Evolutionary conservation across 148 eudicot genomes (phyloP), one percentile per base, ranked within the genome.

Genomic region (Rhododendron simsii): DNA sequence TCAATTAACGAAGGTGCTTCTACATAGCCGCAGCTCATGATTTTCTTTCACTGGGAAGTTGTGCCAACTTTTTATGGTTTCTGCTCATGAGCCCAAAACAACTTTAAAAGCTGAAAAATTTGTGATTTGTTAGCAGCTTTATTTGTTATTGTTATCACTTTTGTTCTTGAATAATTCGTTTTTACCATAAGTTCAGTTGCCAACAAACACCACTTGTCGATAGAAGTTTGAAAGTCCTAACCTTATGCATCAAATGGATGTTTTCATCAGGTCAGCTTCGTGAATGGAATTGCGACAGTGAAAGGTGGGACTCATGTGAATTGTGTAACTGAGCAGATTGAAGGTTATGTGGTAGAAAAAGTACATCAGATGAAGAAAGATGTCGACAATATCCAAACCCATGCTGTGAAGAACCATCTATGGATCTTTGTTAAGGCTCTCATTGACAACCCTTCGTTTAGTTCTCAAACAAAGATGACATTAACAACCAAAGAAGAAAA

Each of bases 251-350:
- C 28, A 9, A 71, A 55, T 53, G 76, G 47, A 20, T 83, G 67
- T 23, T 78, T 71, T 78, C 80, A 28, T 0, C 96, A 96, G 98
- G 99, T 94, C 84, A 96, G 99, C 92, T 96, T 96, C 87, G 99
- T 96, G 16, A 96, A 96, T 84, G 87, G 90, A 50, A 96, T 96
- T 85, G 92, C 98, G 37, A 96, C 99, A 41, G 89, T 93, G 73
- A 96, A 94, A 87, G 99, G 99, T 26, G 99, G 99, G 57, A 96
- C 99, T 73, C 99, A 96, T 89, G 99, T 96, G 3, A 98, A 96
- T 80, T 94, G 94, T 86, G 84, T 96, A 4, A 92, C 99, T 15
- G 91, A 84, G 69, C 96, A 95, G 89, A 91, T 96, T 61, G 87
- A 93, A 10, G 12, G 9, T 47, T 47, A 47, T 47, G 50, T 47